phyloP scores from a whole-genome alignment of 371 early-diverging fungal species.

The Zychaea mexicana region DNA sequence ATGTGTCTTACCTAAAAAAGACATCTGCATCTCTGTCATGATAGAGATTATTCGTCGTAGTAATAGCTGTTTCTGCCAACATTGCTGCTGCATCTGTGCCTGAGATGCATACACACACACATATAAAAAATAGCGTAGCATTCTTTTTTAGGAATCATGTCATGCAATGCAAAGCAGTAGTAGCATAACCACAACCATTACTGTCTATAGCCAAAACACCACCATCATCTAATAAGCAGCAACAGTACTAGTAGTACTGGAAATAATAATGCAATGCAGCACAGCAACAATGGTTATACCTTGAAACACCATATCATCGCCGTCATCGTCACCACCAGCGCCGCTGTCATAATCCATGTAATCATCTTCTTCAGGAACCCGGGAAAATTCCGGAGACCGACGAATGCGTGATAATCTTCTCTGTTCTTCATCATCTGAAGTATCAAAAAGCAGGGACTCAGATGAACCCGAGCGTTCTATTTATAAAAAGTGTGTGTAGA shows the following conservation, averaged over 20 bases:
- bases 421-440: constrained; percentile 2
- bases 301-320: too few relatives aligned
- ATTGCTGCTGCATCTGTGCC: background rate
- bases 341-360: background rate
- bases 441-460: background rate
- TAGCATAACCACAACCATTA: too few relatives aligned
- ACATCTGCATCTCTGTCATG: background rate
- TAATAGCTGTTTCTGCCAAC: too few relatives aligned
- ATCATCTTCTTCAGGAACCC: background rate
- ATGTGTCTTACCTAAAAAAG: background rate
- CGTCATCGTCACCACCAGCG: background rate
- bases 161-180: background rate
- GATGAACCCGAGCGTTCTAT: background rate
- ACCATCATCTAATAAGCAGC: too few relatives aligned
- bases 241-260: too few relatives aligned
- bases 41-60: too few relatives aligned
- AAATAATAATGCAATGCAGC: too few relatives aligned
- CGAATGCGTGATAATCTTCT: background rate
- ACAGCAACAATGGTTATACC: too few relatives aligned
- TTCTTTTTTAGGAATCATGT: too few relatives aligned
- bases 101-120: background rate
- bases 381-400: background rate
- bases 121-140: too few relatives aligned
- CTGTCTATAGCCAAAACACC: too few relatives aligned
- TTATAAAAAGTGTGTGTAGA: background rate